Base-by-base conservation (phyloP, 495 filamentous ascomycete species). In the Penicillium goetzii region DNA sequence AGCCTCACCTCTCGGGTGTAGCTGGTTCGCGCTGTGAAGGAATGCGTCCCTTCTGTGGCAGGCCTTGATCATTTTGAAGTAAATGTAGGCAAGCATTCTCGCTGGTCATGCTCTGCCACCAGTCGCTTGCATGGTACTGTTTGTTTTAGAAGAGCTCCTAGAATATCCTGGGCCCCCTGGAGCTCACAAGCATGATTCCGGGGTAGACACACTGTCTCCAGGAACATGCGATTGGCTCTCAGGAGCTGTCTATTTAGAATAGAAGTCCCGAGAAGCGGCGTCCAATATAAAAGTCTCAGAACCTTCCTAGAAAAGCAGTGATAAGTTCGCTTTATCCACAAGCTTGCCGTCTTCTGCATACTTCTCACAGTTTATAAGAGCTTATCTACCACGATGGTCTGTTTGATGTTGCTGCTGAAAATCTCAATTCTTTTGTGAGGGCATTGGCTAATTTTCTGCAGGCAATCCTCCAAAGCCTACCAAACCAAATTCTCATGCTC, bases 381-480 rank as follows among this genome's bases (percentile, higher is more conserved):
- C 36, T 41, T 41, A 41, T 41, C 38, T 41, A n/a, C 10, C 41
- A 43, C 41, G n/a, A 43, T 43, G 41, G 41, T 43, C 41, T 43
- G 41, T 43, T 21, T n/a, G 8, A 43, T 43, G 8, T 43, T 43
- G n/a, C 41, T 43, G 11, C 41, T 21, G n/a, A 21, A 43, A 43
- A 10, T 21, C 41, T 43, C 41, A 21, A 43, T 43, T 43, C 41
- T 19, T 21, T 43, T 2, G n/a, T 43, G 41, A 21, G 7, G n/a
- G n/a, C 17, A 43, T 41, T 41, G 17, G 41, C n/a, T 43, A 21
- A 43, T 43, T 8, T 43, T 5, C 41, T 43, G n/a, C 41, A 43
- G 41, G 41, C 41, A 43, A 43, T 21, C 41, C 41, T 43, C 41
- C 41, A 43, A 43, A 43, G 41, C 17, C 41, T 43, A 43, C 41